phyloP scores from a whole-genome alignment of 257 asterid genomes.

The Datura wrightii region DNA sequence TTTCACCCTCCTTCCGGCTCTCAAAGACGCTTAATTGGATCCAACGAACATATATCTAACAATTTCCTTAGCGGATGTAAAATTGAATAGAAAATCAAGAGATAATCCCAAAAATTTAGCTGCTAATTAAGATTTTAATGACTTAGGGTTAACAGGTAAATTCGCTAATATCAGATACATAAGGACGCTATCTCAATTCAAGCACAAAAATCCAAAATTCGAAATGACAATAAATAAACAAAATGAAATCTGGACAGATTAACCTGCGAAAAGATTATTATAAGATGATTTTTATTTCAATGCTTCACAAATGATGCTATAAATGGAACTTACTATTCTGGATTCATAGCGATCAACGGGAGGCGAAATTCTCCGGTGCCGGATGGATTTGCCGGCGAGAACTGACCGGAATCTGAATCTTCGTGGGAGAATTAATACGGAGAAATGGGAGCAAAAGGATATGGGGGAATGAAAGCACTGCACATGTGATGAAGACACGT shows the following conservation, averaged over 20 bases:
- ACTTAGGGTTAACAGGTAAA: not conserved
- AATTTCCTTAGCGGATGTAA: not conserved
- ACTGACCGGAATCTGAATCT: constrained; percentile 9
- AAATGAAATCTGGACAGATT: not conserved
- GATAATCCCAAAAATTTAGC: not conserved
- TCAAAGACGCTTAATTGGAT: not conserved
- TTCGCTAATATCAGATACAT: not conserved
- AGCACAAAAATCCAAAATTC: not conserved
- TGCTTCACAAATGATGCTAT: not conserved
- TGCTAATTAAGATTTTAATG: not conserved
- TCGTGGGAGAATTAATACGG: not conserved
- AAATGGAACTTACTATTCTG: constrained; percentile 9
- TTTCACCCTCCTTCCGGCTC: not conserved
- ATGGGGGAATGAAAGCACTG: too few relatives aligned
- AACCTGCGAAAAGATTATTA: not conserved
- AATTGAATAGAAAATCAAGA: not conserved
- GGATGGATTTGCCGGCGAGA: constrained; percentile 4
- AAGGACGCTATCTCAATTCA: not conserved
- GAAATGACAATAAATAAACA: not conserved
- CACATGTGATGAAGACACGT: not conserved
- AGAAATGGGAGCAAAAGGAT: not conserved
- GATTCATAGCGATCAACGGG: constrained; percentile 18
- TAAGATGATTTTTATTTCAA: not conserved
- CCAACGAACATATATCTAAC: not conserved
- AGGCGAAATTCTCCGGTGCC: constrained; percentile 3